Evolutionary conservation across 257 asterid genomes (phyloP).

Genomic region (Scutellaria minor): DNA sequence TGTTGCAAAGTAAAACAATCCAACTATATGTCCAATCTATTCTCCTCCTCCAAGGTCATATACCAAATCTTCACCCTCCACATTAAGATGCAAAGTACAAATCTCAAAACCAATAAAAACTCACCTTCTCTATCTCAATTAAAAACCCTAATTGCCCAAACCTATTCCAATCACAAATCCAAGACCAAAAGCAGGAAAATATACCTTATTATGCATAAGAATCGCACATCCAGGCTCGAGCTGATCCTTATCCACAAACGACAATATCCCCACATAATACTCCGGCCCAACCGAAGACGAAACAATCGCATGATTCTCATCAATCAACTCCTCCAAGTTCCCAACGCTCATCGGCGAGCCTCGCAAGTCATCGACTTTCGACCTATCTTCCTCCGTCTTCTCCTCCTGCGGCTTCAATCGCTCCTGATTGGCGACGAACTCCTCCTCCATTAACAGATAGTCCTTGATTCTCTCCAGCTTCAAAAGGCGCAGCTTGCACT

Average conservation of each 20-base stretch:
- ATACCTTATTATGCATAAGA: slow-evolving; percentile 93
- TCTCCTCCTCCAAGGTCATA: slow-evolving; percentile 18
- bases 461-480: slow-evolving; percentile 83
- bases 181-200: not conserved
- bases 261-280: slow-evolving; percentile 85
- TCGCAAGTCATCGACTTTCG: slow-evolving; percentile 82
- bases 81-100: slow-evolving; percentile 10
- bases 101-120: not conserved
- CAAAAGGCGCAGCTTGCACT: slow-evolving; percentile 74
- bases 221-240: slow-evolving; percentile 95
- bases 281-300: slow-evolving; percentile 92
- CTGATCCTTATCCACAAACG: slow-evolving; percentile 89
- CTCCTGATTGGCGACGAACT: slow-evolving; percentile 92
- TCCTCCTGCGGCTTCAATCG: slow-evolving; percentile 92
- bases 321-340: slow-evolving; percentile 84
- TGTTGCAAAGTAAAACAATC: not conserved
- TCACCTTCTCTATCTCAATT: not conserved
- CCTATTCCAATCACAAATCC: slow-evolving; percentile 21
- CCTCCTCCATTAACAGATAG: slow-evolving; percentile 85
- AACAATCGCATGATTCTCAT: slow-evolving; percentile 91
- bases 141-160: slow-evolving; percentile 30
- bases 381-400: slow-evolving; percentile 91
- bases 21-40: not conserved
- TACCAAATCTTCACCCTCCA: slow-evolving; percentile 1
- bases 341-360: slow-evolving; percentile 97